Evolutionary conservation across 768 basidiomycete genomes (phyloP).

Genomic region (Hypholoma sublateritium): DNA sequence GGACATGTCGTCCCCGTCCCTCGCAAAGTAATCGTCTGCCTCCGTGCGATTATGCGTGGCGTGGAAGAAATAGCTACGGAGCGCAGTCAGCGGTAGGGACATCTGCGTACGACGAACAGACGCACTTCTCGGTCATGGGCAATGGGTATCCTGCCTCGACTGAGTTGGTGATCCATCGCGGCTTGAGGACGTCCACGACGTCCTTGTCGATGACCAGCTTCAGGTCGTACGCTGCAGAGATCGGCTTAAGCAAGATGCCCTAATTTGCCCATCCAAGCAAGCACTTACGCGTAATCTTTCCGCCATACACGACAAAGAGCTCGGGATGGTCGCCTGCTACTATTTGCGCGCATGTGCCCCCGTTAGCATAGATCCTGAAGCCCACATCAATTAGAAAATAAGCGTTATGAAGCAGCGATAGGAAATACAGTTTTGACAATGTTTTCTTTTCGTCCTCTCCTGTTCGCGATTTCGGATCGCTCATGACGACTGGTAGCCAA

Average conservation of each 20-base stretch:
- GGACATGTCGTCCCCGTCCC: conserved; percentile 17
- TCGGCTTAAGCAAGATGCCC: background rate
- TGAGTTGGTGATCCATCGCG: conserved; percentile 82
- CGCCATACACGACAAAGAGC: conserved; percentile 66
- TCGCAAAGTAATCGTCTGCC: conserved; percentile 45
- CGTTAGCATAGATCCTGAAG: conserved; percentile 66
- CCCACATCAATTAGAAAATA: background rate
- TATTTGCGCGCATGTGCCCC: conserved; percentile 65
- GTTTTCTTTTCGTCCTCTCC: conserved; percentile 69
- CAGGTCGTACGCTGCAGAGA: conserved; percentile 61
- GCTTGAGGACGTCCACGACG: conserved; percentile 70
- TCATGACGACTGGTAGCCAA: conserved; percentile 59
- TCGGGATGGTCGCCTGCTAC: conserved; percentile 55
- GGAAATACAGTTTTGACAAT: conserved; percentile 61
- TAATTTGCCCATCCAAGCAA: background rate
- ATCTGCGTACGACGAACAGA: background rate
- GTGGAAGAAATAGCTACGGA: conserved; percentile 74
- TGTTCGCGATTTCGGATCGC: conserved; percentile 70
- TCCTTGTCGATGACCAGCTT: conserved; percentile 71
- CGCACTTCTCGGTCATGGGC: conserved; percentile 70
- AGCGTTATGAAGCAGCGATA: background rate
- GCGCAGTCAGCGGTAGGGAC: background rate
- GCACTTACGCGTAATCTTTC: conserved; percentile 63
- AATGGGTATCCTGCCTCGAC: conserved; percentile 54
- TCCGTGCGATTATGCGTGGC: conserved; percentile 53